phyloP scores from a whole-genome alignment of 148 eudicot genomes.

The Suaeda aralocaspica region DNA sequence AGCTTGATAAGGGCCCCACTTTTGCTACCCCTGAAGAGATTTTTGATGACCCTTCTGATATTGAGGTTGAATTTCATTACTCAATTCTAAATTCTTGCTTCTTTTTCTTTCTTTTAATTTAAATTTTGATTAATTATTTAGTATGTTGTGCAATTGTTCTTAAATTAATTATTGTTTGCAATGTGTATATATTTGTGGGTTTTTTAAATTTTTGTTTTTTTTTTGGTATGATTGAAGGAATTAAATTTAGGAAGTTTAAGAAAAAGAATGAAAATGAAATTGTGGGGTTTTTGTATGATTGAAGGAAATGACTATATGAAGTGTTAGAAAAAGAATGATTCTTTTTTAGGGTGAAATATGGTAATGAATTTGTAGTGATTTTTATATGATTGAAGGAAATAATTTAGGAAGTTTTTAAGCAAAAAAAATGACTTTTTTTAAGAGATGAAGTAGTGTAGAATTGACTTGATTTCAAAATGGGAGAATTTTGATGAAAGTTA shows the following conservation, averaged over 20 bases:
- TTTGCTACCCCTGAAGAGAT: constrained; percentile 84
- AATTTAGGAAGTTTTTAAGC: no score
- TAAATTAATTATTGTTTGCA: not conserved
- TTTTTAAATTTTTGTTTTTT: not conserved
- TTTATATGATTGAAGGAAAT: no score
- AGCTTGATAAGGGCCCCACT: constrained; percentile 74
- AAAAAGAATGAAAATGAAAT: not conserved
- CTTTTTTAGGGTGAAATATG: not conserved
- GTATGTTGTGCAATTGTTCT: not conserved
- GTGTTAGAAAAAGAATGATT: no score
- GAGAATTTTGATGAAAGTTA: not conserved
- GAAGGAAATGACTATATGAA: not conserved
- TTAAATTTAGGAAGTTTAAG: not conserved
- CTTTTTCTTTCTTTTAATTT: not conserved
- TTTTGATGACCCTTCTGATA: constrained; percentile 62
- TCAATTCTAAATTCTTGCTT: no score
- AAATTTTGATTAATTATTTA: not conserved
- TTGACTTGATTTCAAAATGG: not conserved
- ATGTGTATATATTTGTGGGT: not conserved
- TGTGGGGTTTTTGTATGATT: not conserved
- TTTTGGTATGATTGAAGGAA: not conserved
- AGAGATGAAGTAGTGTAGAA: not conserved
- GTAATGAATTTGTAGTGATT: no score
- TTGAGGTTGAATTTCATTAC: constrained; percentile 36
- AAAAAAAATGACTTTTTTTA: not conserved